Evolutionary conservation across 2,329 filamentous ascomycete species (phyloP), one percentile per base, ranked within the genome.

Genomic region (Rhexocercosporidium sp.): DNA sequence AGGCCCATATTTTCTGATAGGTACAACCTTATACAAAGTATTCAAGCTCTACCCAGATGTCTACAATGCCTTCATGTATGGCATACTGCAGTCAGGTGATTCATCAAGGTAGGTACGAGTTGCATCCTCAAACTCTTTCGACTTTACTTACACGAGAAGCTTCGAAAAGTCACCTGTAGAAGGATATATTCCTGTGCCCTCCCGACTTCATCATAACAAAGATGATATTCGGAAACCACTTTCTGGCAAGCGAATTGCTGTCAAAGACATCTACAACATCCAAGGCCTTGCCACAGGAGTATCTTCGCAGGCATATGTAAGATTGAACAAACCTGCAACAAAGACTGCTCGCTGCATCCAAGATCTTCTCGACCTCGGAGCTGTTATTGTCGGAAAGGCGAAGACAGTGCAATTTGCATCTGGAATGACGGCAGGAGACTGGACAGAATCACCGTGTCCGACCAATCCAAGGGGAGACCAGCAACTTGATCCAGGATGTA

Each of bases 261-360:
- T 90, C 60, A 91, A 90, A 76, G 88, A 90, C 66, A 86, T 89
- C 54, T 88, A 83, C 72, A 81, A 87, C 68, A 75, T 90, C 44
- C 79, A 82, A 25, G 89, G 88, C 1, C 76, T 89, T 0, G 80
- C 80, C 14, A 89, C 86, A 0, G 82, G 81, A 0, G 79, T 85
- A 31, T 88, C 87, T 0, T 89, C 86, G 61, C 79, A 84, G 41
- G 83, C 86, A 0, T 90, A 85, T 81, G 82, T 82, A 22, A 77
- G 81, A 29, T 75, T 90, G 1, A 83, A 86, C 59, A 77, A 79
- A 0, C 73, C 80, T 9, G 79, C 81, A 0, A 79, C 75, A 0
- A 73, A 71, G 3, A 88, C 85, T 0, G 84, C 85, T 0, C 73
- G 82, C 0, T 79, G 84, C 1, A 81, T 88, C 0, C 83, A 86